Percentiles rank a stretch among this genome's conserved stretches.
Evolutionary conservation across 1,284 basidiomycete species (phyloP).

Genomic region (Schizophyllum commune): DNA sequence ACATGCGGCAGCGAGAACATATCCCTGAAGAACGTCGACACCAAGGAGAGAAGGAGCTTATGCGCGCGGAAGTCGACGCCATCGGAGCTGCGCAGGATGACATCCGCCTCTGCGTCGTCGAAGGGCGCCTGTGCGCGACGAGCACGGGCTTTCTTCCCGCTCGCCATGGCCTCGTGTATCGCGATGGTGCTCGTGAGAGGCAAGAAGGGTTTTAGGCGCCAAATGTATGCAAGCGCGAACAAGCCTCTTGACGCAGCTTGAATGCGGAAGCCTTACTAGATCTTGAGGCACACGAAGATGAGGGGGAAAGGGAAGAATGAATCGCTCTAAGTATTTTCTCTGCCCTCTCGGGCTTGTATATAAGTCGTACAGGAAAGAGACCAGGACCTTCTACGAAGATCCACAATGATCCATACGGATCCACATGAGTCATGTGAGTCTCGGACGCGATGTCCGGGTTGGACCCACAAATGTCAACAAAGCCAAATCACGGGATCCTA

Average conservation of each 20-base stretch:
- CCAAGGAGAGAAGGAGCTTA: constrained; percentile 6
- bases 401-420: too few species aligned
- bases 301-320: too few species aligned
- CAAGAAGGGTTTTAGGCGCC: not conserved
- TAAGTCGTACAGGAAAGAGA: too few species aligned
- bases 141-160: not conserved
- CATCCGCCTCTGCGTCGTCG: constrained; percentile 5
- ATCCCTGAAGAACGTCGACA: constrained; percentile 7
- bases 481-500: too few species aligned
- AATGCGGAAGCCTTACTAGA: too few species aligned
- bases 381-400: too few species aligned
- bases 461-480: too few species aligned
- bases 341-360: too few species aligned
- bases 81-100: constrained; percentile 7
- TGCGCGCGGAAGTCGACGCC: constrained; percentile 9
- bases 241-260: not conserved
- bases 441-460: too few species aligned
- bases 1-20: constrained; percentile 8
- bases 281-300: too few species aligned
- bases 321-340: too few species aligned
- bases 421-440: too few species aligned
- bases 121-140: not conserved
- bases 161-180: not conserved
- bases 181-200: not conserved
- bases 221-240: not conserved